Conservation (phyloP, 139 green algal species). For the Auxenochlorella pyrenoidosa region DNA sequence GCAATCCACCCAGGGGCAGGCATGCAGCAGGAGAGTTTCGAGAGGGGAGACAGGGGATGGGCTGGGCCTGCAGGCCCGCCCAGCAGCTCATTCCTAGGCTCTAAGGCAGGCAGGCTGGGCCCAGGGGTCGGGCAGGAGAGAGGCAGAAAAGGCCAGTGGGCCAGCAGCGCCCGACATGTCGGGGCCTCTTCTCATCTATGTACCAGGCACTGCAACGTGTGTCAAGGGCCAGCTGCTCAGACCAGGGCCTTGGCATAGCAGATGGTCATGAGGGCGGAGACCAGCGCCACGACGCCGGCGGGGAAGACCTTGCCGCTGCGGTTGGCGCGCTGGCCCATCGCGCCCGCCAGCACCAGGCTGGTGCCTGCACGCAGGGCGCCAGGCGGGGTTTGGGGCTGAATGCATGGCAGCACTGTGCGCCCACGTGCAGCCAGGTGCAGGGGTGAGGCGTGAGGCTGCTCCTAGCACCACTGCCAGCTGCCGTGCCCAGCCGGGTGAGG, state of each 20-base stretch:
- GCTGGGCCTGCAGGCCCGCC: no score
- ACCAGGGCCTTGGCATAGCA: slow-evolving; percentile 33
- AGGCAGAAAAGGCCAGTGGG: neutral
- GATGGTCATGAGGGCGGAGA: slow-evolving; percentile 34
- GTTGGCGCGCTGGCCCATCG: slow-evolving; percentile 45
- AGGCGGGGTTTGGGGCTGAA: no score
- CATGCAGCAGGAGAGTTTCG: no score
- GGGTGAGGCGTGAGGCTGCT: no score
- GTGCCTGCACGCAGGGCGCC: slow-evolving; percentile 9
- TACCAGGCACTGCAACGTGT: no score
- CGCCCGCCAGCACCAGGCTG: slow-evolving; percentile 12
- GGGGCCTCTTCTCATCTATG: no score
- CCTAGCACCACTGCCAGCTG: no score
- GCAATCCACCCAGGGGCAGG: neutral
- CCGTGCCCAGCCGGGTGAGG: no score
- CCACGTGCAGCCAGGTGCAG: no score
- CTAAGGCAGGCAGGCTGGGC: neutral
- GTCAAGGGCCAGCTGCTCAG: neutral
- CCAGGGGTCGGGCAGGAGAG: neutral
- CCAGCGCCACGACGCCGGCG: slow-evolving; percentile 24
- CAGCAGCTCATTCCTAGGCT: neutral
- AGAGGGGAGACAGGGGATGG: no score
- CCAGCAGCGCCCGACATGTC: no score
- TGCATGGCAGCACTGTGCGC: neutral
- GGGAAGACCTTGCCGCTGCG: slow-evolving; percentile 41